Evolutionary conservation across 495 filamentous ascomycete species (phyloP).

Genomic region (Letharia columbiana): DNA sequence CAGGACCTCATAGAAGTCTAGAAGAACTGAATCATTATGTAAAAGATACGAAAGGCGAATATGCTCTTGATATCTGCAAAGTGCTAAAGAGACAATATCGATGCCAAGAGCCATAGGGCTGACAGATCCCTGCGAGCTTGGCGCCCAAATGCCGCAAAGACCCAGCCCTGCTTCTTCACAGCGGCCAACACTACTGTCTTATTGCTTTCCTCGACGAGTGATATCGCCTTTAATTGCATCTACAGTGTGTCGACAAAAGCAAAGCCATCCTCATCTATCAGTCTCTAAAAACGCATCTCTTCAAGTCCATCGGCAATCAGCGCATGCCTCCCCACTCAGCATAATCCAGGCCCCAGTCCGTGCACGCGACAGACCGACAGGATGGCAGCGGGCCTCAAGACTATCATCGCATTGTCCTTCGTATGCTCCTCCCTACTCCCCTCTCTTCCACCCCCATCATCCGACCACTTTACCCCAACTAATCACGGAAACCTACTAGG

Average conservation of each 20-base stretch:
- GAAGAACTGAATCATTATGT: too few relatives aligned
- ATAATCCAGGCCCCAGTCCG: slow-evolving; percentile 6
- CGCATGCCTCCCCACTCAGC: slow-evolving; percentile 7
- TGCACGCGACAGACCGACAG: slow-evolving; percentile 31
- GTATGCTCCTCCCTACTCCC: slow-evolving; percentile 39
- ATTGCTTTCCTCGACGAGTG: not conserved
- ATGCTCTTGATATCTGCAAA: too few relatives aligned
- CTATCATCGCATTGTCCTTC: slow-evolving; percentile 97
- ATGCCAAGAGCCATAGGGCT: slow-evolving; percentile 1
- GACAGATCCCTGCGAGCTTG: not conserved
- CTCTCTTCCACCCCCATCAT: not conserved
- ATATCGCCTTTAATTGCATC: not conserved
- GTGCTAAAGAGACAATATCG: not conserved
- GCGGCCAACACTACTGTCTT: not conserved
- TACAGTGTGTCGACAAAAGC: not conserved
- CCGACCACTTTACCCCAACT: not conserved
- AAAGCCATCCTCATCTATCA: not conserved
- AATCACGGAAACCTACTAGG: slow-evolving; percentile 34
- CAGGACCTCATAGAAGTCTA: too few relatives aligned
- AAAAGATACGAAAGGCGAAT: too few relatives aligned
- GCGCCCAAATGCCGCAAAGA: not conserved
- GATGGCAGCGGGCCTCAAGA: slow-evolving; percentile 92
- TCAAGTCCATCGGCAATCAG: not conserved
- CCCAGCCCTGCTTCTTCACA: not conserved
- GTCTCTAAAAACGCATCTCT: not conserved